phyloP scores from a whole-genome alignment of 164 flowering plant species.

The Annona squamosa region DNA sequence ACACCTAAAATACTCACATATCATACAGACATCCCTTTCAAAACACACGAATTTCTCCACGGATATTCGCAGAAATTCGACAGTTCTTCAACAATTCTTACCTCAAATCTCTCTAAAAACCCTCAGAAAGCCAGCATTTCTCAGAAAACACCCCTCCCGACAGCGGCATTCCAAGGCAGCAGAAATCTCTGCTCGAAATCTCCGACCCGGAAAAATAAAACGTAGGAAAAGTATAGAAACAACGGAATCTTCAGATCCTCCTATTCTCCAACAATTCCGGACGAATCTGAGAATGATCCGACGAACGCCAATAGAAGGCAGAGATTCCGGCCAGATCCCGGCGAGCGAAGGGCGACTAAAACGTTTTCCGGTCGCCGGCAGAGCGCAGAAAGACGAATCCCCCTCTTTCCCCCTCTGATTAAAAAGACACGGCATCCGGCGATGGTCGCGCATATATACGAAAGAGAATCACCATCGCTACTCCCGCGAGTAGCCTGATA shows the following conservation, averaged over 20 bases:
- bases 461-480: not conserved
- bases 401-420: not conserved
- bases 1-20: not conserved
- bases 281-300: not conserved
- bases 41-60: not conserved
- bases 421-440: not conserved
- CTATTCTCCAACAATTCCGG: not conserved
- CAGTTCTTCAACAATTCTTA: not conserved
- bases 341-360: not conserved
- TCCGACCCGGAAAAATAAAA: not conserved
- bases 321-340: slow-evolving; percentile 9
- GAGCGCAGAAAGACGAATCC: not conserved
- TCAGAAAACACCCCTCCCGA: not conserved
- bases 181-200: slow-evolving; percentile 3
- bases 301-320: not conserved
- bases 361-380: slow-evolving; percentile 2
- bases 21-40: not conserved
- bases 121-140: not conserved
- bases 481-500: not conserved
- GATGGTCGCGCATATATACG: slow-evolving; percentile 2
- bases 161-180: not conserved
- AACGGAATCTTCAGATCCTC: not conserved
- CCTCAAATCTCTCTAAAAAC: not conserved
- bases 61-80: not conserved
- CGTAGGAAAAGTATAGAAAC: not conserved